These are phyloP conservation scores for Wickerhamomyces chambardii DNA, from an alignment of 805 yeast species.

Conservation along the genomic window DNA sequence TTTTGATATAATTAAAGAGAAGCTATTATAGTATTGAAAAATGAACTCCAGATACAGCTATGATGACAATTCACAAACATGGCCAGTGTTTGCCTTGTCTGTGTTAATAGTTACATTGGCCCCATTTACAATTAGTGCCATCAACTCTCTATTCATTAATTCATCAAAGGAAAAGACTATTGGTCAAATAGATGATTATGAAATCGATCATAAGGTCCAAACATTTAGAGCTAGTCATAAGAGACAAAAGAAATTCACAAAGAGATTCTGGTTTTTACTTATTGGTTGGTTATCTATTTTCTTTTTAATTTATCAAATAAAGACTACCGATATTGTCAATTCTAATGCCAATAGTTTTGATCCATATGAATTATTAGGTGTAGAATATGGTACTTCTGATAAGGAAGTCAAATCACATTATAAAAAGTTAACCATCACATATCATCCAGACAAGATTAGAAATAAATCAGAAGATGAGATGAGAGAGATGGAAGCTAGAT, in stretches of 20 bases:
- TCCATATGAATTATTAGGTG: conserved; percentile 82
- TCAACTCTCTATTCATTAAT: neutral
- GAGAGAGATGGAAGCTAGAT: conserved; percentile 59
- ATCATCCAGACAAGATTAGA: conserved; percentile 89
- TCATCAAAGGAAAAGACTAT: conserved; percentile 4
- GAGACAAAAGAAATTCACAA: conserved; percentile 3
- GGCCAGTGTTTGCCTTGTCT: conserved; percentile 88
- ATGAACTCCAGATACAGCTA: conserved; percentile 54
- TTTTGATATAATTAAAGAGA: too few species aligned
- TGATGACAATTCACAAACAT: conserved; percentile 84
- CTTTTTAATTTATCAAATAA: conserved; percentile 20
- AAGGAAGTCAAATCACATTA: conserved; percentile 74
- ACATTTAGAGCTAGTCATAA: conserved; percentile 10
- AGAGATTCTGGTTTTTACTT: conserved; percentile 7
- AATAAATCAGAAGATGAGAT: conserved; percentile 47
- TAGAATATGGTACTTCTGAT: conserved; percentile 60
- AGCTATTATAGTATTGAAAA: neutral
- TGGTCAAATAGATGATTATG: conserved; percentile 11
- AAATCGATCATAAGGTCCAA: conserved; percentile 12
- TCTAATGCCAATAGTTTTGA: conserved; percentile 54
- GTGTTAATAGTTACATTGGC: conserved; percentile 55
- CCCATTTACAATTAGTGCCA: conserved; percentile 42
- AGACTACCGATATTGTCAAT: conserved; percentile 24
- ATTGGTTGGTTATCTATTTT: conserved; percentile 28
- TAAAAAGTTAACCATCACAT: conserved; percentile 78